Conservation (phyloP, 495 filamentous ascomycete genomes). For the Massariosphaeria phaeospora region DNA sequence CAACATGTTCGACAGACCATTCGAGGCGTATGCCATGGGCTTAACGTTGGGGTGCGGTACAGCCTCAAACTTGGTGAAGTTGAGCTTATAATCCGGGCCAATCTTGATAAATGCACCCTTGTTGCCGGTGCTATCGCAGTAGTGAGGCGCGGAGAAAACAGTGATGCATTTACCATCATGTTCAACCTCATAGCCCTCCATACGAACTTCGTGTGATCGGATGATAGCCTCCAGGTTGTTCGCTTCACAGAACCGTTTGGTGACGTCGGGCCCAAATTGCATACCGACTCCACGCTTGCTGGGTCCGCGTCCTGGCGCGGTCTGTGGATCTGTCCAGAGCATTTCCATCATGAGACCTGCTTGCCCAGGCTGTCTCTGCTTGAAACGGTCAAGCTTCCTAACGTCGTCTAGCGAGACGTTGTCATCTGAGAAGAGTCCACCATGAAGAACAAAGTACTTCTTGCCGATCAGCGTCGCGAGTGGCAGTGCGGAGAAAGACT, state of each 20-base stretch:
- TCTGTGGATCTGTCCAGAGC: conserved; percentile 97
- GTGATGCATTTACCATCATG: conserved; percentile 96
- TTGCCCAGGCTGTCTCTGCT: conserved; percentile 93
- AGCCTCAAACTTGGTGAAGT: conserved; percentile 88
- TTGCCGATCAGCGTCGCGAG: conserved; percentile 86
- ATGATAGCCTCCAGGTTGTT: conserved; percentile 95
- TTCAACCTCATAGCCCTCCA: conserved; percentile 97
- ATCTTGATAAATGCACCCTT: conserved; percentile 99
- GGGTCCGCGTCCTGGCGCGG: conserved; percentile 76
- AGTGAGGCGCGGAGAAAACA: conserved; percentile 97
- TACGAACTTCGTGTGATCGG: conserved; percentile 93
- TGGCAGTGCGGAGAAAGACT: conserved; percentile 93
- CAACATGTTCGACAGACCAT: conserved; percentile 24
- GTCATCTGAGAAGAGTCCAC: conserved; percentile 96
- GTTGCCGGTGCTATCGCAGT: conserved; percentile 97
- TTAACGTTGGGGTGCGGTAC: conserved; percentile 92
- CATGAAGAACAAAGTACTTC: conserved; percentile 91
- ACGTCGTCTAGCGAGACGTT: conserved; percentile 89
- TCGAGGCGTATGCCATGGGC: conserved; percentile 64
- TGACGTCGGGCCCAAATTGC: conserved; percentile 95
- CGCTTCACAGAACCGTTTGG: conserved; percentile 91
- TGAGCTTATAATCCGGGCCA: conserved; percentile 81
- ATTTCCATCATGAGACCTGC: conserved; percentile 99
- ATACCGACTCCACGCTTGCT: conserved; percentile 96
- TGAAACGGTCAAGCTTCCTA: conserved; percentile 83